Conservation (phyloP, 2,329 filamentous ascomycete genomes). For the Cladosporium sp. region DNA sequence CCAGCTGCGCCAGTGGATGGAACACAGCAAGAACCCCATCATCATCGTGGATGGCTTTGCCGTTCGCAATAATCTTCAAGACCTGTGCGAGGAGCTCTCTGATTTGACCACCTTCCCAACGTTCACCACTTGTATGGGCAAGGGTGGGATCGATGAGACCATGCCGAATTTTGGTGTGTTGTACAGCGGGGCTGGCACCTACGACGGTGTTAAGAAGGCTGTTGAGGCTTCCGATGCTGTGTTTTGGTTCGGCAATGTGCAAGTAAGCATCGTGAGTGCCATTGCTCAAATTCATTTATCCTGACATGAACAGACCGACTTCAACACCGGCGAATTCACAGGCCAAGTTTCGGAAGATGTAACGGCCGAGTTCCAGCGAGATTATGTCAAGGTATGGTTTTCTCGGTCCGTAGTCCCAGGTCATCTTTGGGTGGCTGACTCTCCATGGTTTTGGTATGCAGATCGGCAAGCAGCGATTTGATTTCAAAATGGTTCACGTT, state of each 20-base stretch:
- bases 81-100: conserved; percentile 17
- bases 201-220: conserved; percentile 17
- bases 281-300: conserved; percentile 4
- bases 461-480: conserved; percentile 63
- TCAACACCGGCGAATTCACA: conserved; percentile 31
- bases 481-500: conserved; percentile 60
- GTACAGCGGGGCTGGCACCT: conserved; percentile 23
- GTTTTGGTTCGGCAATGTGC: conserved; percentile 15
- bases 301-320: conserved; percentile 21
- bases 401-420: neutral
- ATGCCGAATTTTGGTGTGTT: conserved; percentile 20
- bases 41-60: conserved; percentile 25
- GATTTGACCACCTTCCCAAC: conserved; percentile 16
- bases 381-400: conserved; percentile 50
- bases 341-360: conserved; percentile 20
- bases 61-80: conserved; percentile 14
- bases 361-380: conserved; percentile 46
- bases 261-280: neutral
- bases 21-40: conserved; percentile 14
- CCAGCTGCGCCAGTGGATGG: conserved; percentile 10
- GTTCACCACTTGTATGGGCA: conserved; percentile 22
- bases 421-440: neutral
- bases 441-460: neutral
- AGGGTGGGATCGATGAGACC: conserved; percentile 18
- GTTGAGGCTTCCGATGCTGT: conserved; percentile 23